These are phyloP conservation scores for Trichoderma parareesei DNA, from an alignment of 495 filamentous ascomycete genomes.

Conservation along the genomic window DNA sequence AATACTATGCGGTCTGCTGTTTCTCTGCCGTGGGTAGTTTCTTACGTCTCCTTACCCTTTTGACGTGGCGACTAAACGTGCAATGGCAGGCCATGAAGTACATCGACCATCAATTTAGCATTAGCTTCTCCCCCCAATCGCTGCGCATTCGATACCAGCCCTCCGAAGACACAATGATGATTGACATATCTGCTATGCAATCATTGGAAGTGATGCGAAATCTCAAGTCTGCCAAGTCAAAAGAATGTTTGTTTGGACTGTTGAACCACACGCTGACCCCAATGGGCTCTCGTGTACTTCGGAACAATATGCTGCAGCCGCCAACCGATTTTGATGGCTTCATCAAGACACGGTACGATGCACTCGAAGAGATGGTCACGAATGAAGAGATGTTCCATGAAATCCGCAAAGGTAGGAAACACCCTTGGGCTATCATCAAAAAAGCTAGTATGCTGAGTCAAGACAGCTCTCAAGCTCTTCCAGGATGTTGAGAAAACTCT, in stretches of 20 bases:
- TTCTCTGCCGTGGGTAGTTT: slow-evolving; percentile 65
- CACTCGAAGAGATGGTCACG: slow-evolving; percentile 71
- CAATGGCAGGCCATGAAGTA: slow-evolving; percentile 65
- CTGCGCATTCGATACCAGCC: slow-evolving; percentile 79
- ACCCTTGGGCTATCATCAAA: background rate
- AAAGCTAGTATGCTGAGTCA: slow-evolving; percentile 13
- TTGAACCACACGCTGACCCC: slow-evolving; percentile 79
- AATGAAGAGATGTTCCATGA: slow-evolving; percentile 85
- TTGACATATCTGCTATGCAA: slow-evolving; percentile 76
- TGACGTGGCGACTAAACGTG: background rate
- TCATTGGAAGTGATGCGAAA: slow-evolving; percentile 90
- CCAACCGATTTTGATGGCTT: slow-evolving; percentile 57
- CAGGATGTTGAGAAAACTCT: slow-evolving; percentile 62
- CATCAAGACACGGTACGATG: slow-evolving; percentile 63
- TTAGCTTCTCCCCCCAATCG: slow-evolving; percentile 65
- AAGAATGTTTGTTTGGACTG: slow-evolving; percentile 71
- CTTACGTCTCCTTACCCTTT: background rate
- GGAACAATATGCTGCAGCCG: slow-evolving; percentile 83
- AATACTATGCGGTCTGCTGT: slow-evolving; percentile 86
- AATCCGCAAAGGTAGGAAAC: slow-evolving; percentile 50
- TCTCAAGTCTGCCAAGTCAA: slow-evolving; percentile 63
- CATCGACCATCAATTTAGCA: slow-evolving; percentile 53
- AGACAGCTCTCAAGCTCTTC: slow-evolving; percentile 59
- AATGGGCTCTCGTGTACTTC: slow-evolving; percentile 75
- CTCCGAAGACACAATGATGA: slow-evolving; percentile 91